Base-by-base conservation (phyloP, 129 eudicot species). In the Silybum marianum region DNA sequence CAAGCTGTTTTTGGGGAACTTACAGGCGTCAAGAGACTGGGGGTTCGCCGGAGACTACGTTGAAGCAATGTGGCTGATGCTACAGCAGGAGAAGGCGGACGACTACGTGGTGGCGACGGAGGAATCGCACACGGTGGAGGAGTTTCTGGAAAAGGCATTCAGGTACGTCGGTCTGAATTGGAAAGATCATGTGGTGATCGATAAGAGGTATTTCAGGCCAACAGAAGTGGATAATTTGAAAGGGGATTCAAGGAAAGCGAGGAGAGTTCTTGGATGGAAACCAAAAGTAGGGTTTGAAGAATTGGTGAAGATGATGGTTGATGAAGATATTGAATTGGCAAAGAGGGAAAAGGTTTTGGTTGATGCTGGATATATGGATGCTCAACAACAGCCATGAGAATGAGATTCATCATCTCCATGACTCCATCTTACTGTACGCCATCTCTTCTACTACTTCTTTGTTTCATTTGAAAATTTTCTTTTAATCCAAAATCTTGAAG, bases 251-350 rank as follows among this genome's bases (percentile, higher is more conserved):
- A 85, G 90, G 65, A 93, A 91, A 84, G 97, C 98, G 0, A 96
- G 90, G 86, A 88, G 83, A 34, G 95, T 88, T 44, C 84, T 96
- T 68, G 97, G 93, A 22, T 96, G 99, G 99, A 93, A 88, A 46
- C 99, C 99, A 0, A 96, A 88, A 77, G 99, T 96, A 0, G 98
- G 98, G 76, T 96, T 96, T 71, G 92, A 91, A 90, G 88, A 96
- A 80, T 72, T 96, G 91, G 99, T 96, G 88, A 96, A 91, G 90
- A 96, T 96, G 99, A 96, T 96, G 99, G 95, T 96, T 60, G 99
- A 96, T 88, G 98, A 96, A 65, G 99, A 96, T 79, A 71, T 96
- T 46, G 98, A 96, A 72, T 77, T 93, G 90, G 99, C 99, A 10
- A 96, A 93, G 69, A 88, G 99, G 42, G 99, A 96, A 85, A 96